Evolutionary conservation across 257 asterid genomes (phyloP), one percentile per base, ranked within the genome.

Genomic region (Plantago elongata): DNA sequence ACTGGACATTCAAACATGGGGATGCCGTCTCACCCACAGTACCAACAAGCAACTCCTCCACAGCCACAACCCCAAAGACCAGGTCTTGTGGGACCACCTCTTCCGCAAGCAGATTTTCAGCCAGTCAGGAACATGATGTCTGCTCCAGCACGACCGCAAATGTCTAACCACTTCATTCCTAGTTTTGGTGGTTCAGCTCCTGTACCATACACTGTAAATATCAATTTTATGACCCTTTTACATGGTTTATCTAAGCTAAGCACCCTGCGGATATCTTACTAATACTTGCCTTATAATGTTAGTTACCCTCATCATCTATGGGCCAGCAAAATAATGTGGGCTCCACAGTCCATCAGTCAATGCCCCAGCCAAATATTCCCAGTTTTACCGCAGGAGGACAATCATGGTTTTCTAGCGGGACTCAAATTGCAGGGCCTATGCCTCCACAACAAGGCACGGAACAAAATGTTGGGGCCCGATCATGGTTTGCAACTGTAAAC

Each of bases 11-110:
- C 83, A 66, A 88, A 75, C 69, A 62, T 73, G 61, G 86, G 77
- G 57, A 74, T 89, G 84, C 85, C 90, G 12, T 84, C 83, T 61
- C 88, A 79, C 51, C 82, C 78, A 63, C 93, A 77, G 64, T 86
- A 77, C 77, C 87, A 85, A 73, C 95, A 81, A 70, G 78, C 76
- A 49, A 72, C 74, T 76, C 74, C 79, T 22, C 74, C 64, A 5
- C 51, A 16, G 61, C 81, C 77, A 45, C 84, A 80, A 44, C 81
- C 79, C 64, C 77, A 68, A 66, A 74, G 90, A 60, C 81, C 86
- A 34, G 64, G 80, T 61, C 63, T 65, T 45, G 69, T 72, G 78
- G 84, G 78, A 62, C 90, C 79, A 60, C 81, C 86, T 40, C 73
- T 57, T 66, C 83, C 77, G 5, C 76, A 61, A 57, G 81, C 77